These are phyloP conservation scores for Coemansia sp. DNA, from an alignment of 192 early-diverging fungal species.

Conservation along the genomic window DNA sequence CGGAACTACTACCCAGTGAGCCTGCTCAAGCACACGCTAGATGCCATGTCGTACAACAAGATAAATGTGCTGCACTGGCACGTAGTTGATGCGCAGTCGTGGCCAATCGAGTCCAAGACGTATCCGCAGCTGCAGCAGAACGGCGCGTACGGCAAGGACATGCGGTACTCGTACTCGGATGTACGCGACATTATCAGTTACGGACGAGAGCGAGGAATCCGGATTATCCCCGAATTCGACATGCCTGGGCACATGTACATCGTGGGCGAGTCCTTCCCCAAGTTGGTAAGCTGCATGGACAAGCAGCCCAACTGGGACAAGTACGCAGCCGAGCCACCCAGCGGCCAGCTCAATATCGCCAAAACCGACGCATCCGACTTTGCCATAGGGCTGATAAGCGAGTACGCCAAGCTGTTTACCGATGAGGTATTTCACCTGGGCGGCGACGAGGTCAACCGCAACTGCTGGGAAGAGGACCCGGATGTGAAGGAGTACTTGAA, in stretches of 20 bases:
- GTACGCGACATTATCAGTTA: slow-evolving; percentile 70
- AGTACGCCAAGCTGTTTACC: slow-evolving; percentile 64
- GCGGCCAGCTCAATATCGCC: slow-evolving; percentile 78
- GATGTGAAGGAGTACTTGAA: slow-evolving; percentile 45
- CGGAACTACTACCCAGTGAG: slow-evolving; percentile 66
- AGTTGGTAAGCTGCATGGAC: slow-evolving; percentile 59
- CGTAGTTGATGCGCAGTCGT: slow-evolving; percentile 67
- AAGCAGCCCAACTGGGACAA: slow-evolving; percentile 61
- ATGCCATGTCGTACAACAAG: slow-evolving; percentile 72
- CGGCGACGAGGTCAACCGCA: slow-evolving; percentile 70
- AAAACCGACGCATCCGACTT: slow-evolving; percentile 63
- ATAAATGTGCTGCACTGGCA: slow-evolving; percentile 82
- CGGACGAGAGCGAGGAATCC: slow-evolving; percentile 69
- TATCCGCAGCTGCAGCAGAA: slow-evolving; percentile 61
- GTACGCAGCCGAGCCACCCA: slow-evolving; percentile 71
- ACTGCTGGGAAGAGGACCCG: slow-evolving; percentile 64
- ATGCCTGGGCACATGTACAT: slow-evolving; percentile 76
- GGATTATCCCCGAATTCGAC: slow-evolving; percentile 91
- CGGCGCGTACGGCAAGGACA: slow-evolving; percentile 62
- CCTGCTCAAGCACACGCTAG: slow-evolving; percentile 59
- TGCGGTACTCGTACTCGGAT: slow-evolving; percentile 72
- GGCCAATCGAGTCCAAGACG: slow-evolving; percentile 64
- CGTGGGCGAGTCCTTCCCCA: slow-evolving; percentile 55
- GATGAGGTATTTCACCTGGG: slow-evolving; percentile 76
- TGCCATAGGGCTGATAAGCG: slow-evolving; percentile 62